phyloP scores from a whole-genome alignment of 2,329 filamentous ascomycete genomes.

The Claviceps sp. region DNA sequence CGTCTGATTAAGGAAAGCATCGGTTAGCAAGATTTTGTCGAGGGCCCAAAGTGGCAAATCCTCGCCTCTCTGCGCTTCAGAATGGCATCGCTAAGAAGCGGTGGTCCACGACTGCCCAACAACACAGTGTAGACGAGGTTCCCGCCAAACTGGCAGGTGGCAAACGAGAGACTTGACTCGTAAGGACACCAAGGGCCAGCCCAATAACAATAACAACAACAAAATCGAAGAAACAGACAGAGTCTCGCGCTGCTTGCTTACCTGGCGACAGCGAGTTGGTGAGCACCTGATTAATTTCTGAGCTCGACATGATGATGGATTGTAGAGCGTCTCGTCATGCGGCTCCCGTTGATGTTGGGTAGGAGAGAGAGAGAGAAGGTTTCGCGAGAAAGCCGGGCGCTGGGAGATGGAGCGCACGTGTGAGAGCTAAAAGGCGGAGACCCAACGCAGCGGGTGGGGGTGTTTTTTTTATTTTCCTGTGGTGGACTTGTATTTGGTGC shows the following conservation, averaged over 20 bases:
- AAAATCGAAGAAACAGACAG: background rate
- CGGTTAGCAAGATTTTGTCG: background rate
- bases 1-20: constrained; percentile 53
- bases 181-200: background rate
- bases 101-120: too few species aligned
- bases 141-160: background rate
- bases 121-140: background rate
- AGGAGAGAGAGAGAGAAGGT: background rate
- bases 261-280: constrained; percentile 91
- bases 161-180: background rate
- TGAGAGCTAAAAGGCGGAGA: constrained; percentile 8
- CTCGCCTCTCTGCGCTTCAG: background rate
- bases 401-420: constrained; percentile 5
- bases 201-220: background rate
- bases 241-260: constrained; percentile 32
- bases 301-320: constrained; percentile 47
- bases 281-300: constrained; percentile 98
- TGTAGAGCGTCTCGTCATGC: constrained; percentile 23
- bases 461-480: constrained; percentile 4
- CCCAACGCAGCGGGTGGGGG: constrained; percentile 4
- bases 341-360: constrained; percentile 15
- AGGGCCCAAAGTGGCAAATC: background rate
- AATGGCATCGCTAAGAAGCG: background rate
- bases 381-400: constrained; percentile 4
- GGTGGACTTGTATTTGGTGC: background rate